phyloP scores from a whole-genome alignment of 306 rosid species.

The Spatholobus suberectus region DNA sequence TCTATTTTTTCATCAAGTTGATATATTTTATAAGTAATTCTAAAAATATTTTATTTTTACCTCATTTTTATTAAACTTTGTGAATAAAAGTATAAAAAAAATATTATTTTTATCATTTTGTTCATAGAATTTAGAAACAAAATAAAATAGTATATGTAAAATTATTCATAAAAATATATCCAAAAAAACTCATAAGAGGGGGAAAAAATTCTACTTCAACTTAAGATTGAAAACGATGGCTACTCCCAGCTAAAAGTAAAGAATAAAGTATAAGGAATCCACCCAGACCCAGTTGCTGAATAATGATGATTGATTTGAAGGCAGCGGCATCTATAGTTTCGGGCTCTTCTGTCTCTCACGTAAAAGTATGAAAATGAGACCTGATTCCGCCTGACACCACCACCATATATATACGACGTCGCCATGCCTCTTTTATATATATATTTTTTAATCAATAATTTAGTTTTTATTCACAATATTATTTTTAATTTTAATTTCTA shows the following conservation, averaged over 20 bases:
- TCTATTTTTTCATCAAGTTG: neutral
- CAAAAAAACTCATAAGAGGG: no score
- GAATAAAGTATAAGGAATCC: constrained; percentile 18
- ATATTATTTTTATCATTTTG: no score
- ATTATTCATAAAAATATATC: neutral
- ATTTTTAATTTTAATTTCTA: neutral
- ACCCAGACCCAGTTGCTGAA: neutral
- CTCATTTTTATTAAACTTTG: no score
- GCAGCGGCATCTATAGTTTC: constrained; percentile 5
- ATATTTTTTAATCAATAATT: neutral
- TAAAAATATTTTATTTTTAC: neutral
- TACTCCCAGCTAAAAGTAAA: neutral
- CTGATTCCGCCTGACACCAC: constrained; percentile 24
- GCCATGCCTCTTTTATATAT: neutral
- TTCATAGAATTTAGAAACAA: neutral
- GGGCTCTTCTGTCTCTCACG: constrained; percentile 2
- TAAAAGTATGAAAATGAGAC: constrained; percentile 10
- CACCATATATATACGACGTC: neutral
- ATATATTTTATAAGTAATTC: neutral
- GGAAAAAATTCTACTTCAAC: neutral
- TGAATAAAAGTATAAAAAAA: no score
- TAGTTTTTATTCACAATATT: neutral
- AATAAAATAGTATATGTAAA: neutral
- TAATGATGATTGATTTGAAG: constrained; percentile 21
- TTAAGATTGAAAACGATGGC: neutral